A percentile compares a stretch with the other conserved stretches of the same genome.
phyloP scores from a whole-genome alignment of 2,329 filamentous ascomycete species.

The Fusarium lyarnte region DNA sequence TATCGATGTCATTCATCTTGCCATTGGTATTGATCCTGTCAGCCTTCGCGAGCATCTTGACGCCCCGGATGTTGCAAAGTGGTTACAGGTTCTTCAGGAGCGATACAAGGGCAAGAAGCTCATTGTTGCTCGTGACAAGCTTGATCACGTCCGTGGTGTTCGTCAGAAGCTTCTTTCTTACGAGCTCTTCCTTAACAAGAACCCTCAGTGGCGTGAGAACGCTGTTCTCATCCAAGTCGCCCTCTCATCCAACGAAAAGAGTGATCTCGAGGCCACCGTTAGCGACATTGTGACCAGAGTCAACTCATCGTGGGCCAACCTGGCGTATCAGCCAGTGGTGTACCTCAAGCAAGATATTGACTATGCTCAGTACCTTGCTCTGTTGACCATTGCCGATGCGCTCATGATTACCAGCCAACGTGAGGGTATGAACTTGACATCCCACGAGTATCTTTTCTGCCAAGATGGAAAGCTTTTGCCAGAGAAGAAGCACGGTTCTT shows the following conservation, averaged over 20 bases:
- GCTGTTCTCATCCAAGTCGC: constrained; percentile 95
- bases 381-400: constrained; percentile 88
- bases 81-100: constrained; percentile 82
- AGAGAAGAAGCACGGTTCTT: constrained; percentile 82
- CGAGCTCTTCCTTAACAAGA: constrained; percentile 92
- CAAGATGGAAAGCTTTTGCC: constrained; percentile 80
- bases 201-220: constrained; percentile 88
- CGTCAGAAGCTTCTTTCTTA: constrained; percentile 92
- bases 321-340: constrained; percentile 91
- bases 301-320: constrained; percentile 88
- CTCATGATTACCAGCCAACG: constrained; percentile 95
- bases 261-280: constrained; percentile 86
- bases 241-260: constrained; percentile 87
- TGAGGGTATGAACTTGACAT: constrained; percentile 97
- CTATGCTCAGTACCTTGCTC: constrained; percentile 90
- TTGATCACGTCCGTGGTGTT: constrained; percentile 91
- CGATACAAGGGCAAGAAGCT: constrained; percentile 88
- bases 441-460: constrained; percentile 92
- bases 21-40: constrained; percentile 90
- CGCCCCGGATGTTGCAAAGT: constrained; percentile 77
- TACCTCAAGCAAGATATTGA: constrained; percentile 96
- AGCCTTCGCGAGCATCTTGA: constrained; percentile 77
- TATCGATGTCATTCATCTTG: constrained; percentile 84
- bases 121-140: constrained; percentile 92
- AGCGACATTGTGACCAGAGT: constrained; percentile 95